Percentiles rank a stretch among this genome's conserved stretches.
phyloP scores from a whole-genome alignment of 345 rosid genomes.

The Salix viminalis region DNA sequence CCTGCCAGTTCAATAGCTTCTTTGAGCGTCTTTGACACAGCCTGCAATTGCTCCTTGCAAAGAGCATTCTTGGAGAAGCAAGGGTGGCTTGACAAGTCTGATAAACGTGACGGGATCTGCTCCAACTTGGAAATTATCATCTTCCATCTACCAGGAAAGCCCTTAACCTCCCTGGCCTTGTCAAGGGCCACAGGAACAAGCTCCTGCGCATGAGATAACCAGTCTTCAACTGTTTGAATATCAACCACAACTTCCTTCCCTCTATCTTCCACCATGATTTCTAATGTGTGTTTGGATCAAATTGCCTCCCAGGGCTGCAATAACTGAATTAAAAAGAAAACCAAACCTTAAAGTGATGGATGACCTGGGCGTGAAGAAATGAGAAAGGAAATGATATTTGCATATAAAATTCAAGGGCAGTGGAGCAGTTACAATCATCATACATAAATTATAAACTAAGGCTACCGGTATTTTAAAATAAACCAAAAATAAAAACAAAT shows the following conservation, averaged over 20 bases:
- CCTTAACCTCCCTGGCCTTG: conserved; percentile 59
- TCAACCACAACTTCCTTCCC: conserved; percentile 26
- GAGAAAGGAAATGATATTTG: conserved; percentile 12
- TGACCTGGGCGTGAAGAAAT: conserved; percentile 27
- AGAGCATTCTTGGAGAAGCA: conserved; percentile 79
- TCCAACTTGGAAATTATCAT: conserved; percentile 70
- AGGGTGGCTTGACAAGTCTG: conserved; percentile 90
- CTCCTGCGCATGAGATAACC: conserved; percentile 62
- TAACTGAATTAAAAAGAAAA: conserved; percentile 26
- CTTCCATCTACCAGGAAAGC: conserved; percentile 85
- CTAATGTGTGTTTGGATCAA: conserved; percentile 26
- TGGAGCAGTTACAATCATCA: conserved; percentile 75
- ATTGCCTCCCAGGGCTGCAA: conserved; percentile 23
- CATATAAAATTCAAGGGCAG: conserved; percentile 40
- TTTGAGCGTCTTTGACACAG: conserved; percentile 53
- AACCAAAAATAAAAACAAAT: conserved; percentile 29
- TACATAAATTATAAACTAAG: conserved; percentile 21
- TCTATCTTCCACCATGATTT: conserved; percentile 51
- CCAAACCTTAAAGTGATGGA: conserved; percentile 23
- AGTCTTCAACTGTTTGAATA: conserved; percentile 56
- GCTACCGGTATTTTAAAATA: conserved; percentile 18
- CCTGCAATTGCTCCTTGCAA: conserved; percentile 84
- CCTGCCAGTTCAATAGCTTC: conserved; percentile 51
- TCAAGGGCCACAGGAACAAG: conserved; percentile 60
- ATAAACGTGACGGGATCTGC: conserved; percentile 69